These are phyloP conservation scores for Earliella scabrosa DNA, from an alignment of 1,284 basidiomycete genomes.

Conservation along the genomic window DNA sequence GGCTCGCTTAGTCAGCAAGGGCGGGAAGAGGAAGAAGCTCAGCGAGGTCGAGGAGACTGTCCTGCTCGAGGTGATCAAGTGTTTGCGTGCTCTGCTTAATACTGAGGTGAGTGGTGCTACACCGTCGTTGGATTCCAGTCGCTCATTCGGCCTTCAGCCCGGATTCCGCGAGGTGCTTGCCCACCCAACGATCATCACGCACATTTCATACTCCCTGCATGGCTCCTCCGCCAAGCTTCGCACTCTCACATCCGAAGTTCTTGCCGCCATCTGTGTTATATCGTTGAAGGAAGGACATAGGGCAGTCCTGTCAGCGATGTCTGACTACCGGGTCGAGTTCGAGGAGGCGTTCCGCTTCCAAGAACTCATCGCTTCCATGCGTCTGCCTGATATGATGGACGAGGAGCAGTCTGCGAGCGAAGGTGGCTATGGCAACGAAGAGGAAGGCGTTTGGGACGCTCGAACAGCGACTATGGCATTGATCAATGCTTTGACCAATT, in stretches of 20 bases:
- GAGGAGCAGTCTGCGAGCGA: constrained; percentile 42
- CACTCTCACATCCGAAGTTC: constrained; percentile 74
- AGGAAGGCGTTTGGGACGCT: constrained; percentile 82
- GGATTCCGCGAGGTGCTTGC: constrained; percentile 76
- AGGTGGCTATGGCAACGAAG: constrained; percentile 48
- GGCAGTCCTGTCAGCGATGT: constrained; percentile 77
- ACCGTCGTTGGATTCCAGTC: neutral
- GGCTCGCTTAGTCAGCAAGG: constrained; percentile 61
- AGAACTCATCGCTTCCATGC: constrained; percentile 69
- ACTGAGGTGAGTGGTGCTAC: constrained; percentile 64
- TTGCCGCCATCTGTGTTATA: constrained; percentile 84
- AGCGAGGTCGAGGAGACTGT: constrained; percentile 72
- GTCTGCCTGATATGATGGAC: constrained; percentile 50
- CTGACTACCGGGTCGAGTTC: constrained; percentile 76
- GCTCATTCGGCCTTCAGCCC: constrained; percentile 35
- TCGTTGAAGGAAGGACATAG: constrained; percentile 75
- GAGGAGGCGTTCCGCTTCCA: constrained; percentile 85
- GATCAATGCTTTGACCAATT: constrained; percentile 81
- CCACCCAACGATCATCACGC: constrained; percentile 70
- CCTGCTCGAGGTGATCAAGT: constrained; percentile 78
- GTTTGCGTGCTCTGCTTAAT: constrained; percentile 83
- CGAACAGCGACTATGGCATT: constrained; percentile 78
- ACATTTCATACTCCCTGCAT: constrained; percentile 76
- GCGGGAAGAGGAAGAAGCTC: constrained; percentile 59
- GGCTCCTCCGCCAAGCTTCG: constrained; percentile 73